phyloP scores from a whole-genome alignment of 1,139 yeast species.

The Candida sp. region DNA sequence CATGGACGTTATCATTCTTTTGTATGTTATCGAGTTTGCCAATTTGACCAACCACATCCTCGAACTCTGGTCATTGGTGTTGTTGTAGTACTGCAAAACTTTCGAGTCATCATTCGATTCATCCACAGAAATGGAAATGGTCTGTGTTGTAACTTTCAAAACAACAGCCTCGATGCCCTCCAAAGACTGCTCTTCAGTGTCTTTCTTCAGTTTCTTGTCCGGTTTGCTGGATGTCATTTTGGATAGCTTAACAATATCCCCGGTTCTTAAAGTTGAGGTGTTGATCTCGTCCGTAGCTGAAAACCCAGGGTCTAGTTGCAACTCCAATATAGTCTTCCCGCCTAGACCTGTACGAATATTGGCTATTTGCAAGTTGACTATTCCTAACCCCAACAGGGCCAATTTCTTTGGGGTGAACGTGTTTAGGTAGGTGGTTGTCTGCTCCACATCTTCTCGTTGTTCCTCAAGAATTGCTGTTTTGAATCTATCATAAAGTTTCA shows the following conservation, averaged over 20 bases:
- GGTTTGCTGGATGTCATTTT: slow-evolving; percentile 25
- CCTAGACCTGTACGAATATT: slow-evolving; percentile 79
- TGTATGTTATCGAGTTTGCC: slow-evolving; percentile 72
- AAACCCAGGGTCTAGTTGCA: slow-evolving; percentile 63
- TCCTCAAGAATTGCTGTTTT: slow-evolving; percentile 56
- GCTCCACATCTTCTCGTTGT: slow-evolving; percentile 59
- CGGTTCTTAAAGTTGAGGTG: slow-evolving; percentile 67
- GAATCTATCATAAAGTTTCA: slow-evolving; percentile 15
- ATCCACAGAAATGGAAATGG: slow-evolving; percentile 60
- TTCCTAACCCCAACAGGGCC: slow-evolving; percentile 74
- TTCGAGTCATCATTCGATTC: slow-evolving; percentile 51
- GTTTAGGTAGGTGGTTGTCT: slow-evolving; percentile 53
- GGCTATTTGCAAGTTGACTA: slow-evolving; percentile 63
- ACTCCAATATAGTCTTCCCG: slow-evolving; percentile 73
- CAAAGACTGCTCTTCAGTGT: slow-evolving; percentile 19
- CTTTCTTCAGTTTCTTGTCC: slow-evolving; percentile 25
- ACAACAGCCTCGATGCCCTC: slow-evolving; percentile 63
- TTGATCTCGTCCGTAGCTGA: slow-evolving; percentile 42
- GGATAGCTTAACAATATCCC: slow-evolving; percentile 73
- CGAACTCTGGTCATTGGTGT: slow-evolving; percentile 35
- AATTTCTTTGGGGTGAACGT: slow-evolving; percentile 66
- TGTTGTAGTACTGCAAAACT: slow-evolving; percentile 46
- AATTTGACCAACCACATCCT: slow-evolving; percentile 69
- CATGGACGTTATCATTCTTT: slow-evolving; percentile 83
- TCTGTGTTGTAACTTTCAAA: slow-evolving; percentile 46